Percentiles rank a stretch among this genome's conserved stretches.
Evolutionary conservation across 2,329 filamentous ascomycete species (phyloP).

Genomic region (Arthrinium phaeospermum): DNA sequence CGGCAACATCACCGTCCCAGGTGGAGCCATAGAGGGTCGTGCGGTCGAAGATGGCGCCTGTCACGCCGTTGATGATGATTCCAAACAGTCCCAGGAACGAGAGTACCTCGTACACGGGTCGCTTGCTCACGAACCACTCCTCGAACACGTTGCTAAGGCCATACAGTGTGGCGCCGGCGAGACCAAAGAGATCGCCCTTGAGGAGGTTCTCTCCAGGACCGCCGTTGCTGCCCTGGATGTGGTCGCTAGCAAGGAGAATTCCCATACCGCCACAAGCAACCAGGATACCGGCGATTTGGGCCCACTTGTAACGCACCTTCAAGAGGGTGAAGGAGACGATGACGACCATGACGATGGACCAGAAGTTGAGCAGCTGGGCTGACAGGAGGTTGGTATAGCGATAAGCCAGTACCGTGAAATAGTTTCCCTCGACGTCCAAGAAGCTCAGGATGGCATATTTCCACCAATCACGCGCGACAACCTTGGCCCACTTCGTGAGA

Average conservation of each 20-base stretch:
- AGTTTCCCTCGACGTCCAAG: conserved; percentile 95
- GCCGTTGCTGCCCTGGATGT: conserved; percentile 77
- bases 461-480: conserved; percentile 80
- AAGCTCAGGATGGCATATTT: conserved; percentile 93
- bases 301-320: conserved; percentile 84
- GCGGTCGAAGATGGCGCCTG: conserved; percentile 92
- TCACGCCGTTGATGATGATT: conserved; percentile 87
- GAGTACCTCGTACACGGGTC: conserved; percentile 90
- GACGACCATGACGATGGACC: conserved; percentile 95
- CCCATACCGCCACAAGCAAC: conserved; percentile 92
- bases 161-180: conserved; percentile 89
- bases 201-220: conserved; percentile 73
- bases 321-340: conserved; percentile 82
- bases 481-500: conserved; percentile 67
- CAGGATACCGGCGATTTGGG: conserved; percentile 86
- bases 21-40: conserved; percentile 66
- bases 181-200: conserved; percentile 91
- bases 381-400: conserved; percentile 89
- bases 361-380: conserved; percentile 97
- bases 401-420: conserved; percentile 96
- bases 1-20: conserved; percentile 72
- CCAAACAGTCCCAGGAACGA: conserved; percentile 89
- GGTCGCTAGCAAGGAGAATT: conserved; percentile 84
- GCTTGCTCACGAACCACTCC: conserved; percentile 88
- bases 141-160: conserved; percentile 90